Conservation (phyloP, 805 yeast genomes). For the Suhomyces sp. region DNA sequence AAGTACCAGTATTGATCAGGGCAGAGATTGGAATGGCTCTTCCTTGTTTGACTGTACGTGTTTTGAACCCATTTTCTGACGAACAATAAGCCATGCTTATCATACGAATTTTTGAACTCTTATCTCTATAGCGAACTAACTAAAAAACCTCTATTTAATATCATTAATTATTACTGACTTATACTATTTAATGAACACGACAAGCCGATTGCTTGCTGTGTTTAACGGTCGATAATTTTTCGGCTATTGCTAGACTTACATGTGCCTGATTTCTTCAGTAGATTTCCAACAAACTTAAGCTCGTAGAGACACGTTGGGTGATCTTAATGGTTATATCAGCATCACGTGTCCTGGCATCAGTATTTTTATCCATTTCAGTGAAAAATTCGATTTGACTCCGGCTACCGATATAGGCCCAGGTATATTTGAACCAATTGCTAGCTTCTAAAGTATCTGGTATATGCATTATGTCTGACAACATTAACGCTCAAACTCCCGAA, state of each 20-base stretch:
- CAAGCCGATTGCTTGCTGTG: not conserved
- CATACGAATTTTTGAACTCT: not conserved
- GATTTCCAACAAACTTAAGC: too few species aligned
- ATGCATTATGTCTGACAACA: not conserved
- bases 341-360: not conserved
- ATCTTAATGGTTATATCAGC: not conserved
- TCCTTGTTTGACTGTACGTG: constrained; percentile 91
- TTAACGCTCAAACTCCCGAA: not conserved
- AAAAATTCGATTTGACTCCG: not conserved
- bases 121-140: not conserved
- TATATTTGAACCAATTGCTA: not conserved
- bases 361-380: not conserved
- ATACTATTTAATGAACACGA: too few species aligned
- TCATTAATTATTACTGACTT: not conserved
- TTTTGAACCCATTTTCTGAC: constrained; percentile 75
- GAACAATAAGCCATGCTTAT: constrained; percentile 6
- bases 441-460: not conserved
- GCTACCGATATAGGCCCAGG: not conserved
- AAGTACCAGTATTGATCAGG: constrained; percentile 80
- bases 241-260: too few species aligned
- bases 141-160: not conserved
- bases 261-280: too few species aligned
- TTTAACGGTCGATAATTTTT: too few species aligned
- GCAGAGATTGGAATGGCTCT: constrained; percentile 94
- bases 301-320: too few species aligned